Base-by-base conservation (phyloP, 2,329 filamentous ascomycete genomes). In the Phialophora tarda region DNA sequence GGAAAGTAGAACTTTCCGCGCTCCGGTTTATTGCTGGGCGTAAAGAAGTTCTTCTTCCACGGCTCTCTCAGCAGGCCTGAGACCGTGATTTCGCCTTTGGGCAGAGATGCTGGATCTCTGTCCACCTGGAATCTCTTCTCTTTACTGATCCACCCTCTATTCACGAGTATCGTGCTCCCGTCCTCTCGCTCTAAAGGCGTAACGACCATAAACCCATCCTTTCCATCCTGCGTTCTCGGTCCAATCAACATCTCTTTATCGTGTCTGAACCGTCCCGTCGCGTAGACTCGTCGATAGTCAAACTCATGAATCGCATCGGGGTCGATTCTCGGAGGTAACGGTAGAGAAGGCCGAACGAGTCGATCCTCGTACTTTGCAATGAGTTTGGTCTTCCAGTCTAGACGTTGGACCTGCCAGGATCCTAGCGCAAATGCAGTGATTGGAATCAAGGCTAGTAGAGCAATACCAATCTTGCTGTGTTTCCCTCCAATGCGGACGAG, bases 11-110 rank as follows among this genome's bases (percentile, higher is more conserved):
- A 99, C 78, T 93, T 89, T 66, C 89, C 87, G 75, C 88, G 88
- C 72, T 93, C 89, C 0, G 94, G 94, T 72, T 87, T 83, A 74
- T 99, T 99, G 0, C 91, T 88, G 0, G 95, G 95, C 63, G 95
- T 99, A 78, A 99, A 99, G 86, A 93, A 90, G 78, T 99, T 99
- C 84, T 94, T 96, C 85, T 96, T 95, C 87, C 92, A 96, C 8
- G 94, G 94, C 80, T 95, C 88, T 66, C 95, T 82, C 76, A 99
- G 77, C 77, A 99, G 75, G 0, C 95, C 95, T 79, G 97, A 89
- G 2, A 99, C 88, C 0, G 85, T 86, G 10, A 98, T 89, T 74
- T 90, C 87, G 0, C 88, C 92, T 57, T 75, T 77, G 0, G 91
- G 90, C 71, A 98, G 72, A 0, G 88, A 88, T 26, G 88, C 85